phyloP scores from a whole-genome alignment of 2,329 filamentous ascomycete genomes.

The Beauveria varroae region DNA sequence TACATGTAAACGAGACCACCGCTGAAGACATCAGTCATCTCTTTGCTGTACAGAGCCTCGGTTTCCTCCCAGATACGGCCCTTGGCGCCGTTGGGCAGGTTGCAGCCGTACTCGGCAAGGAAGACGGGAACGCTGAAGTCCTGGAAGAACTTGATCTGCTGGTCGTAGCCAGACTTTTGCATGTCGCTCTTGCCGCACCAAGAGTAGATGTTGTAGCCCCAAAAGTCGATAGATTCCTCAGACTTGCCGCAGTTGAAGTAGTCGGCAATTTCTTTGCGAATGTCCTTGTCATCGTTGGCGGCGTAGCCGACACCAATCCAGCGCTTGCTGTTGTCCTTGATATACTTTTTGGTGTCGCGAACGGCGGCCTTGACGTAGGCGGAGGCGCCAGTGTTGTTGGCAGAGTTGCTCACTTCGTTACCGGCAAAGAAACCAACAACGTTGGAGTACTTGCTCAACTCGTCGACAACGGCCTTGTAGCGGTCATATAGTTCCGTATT shows the following conservation, averaged over 20 bases:
- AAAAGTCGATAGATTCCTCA: constrained; percentile 76
- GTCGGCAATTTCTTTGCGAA: constrained; percentile 72
- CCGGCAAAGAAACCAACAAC: constrained; percentile 96
- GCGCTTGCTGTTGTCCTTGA: constrained; percentile 71
- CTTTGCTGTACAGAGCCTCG: constrained; percentile 63
- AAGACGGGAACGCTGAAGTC: constrained; percentile 91
- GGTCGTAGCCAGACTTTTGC: constrained; percentile 67
- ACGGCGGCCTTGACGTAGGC: constrained; percentile 97
- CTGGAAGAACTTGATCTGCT: constrained; percentile 77
- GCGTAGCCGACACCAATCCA: constrained; percentile 88
- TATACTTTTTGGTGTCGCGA: constrained; percentile 91
- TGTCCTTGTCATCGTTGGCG: constrained; percentile 82
- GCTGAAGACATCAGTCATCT: constrained; percentile 85
- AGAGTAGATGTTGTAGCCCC: constrained; percentile 99
- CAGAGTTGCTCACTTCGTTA: constrained; percentile 90
- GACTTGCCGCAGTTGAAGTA: constrained; percentile 87
- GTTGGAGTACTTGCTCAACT: constrained; percentile 76
- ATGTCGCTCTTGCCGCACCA: constrained; percentile 90
- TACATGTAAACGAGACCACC: constrained; percentile 99
- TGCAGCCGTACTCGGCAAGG: constrained; percentile 99
- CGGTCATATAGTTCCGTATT: constrained; percentile 68
- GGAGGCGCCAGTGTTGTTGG: constrained; percentile 81
- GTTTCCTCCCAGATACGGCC: constrained; percentile 83
- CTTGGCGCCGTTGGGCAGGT: constrained; percentile 50
- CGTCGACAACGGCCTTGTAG: constrained; percentile 79